Evolutionary conservation across 2,329 filamentous ascomycete genomes (phyloP).

Genomic region (Fusarium sambucinum): DNA sequence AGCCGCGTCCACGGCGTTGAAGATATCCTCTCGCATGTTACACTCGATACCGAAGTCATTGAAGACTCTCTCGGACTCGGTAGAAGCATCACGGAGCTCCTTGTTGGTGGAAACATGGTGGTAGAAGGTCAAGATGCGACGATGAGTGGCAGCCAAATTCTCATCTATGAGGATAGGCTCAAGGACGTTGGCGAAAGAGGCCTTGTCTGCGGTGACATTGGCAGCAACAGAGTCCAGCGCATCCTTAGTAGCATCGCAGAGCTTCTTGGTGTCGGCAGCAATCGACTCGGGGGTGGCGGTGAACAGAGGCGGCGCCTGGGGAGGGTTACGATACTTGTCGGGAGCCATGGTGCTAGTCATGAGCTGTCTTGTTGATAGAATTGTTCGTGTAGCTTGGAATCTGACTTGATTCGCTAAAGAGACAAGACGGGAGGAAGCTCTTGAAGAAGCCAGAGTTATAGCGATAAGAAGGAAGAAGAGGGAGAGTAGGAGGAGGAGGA

Average conservation of each 20-base stretch:
- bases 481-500: slow-evolving; percentile 58
- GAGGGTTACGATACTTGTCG: slow-evolving; percentile 76
- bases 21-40: slow-evolving; percentile 85
- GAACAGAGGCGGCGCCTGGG: slow-evolving; percentile 82
- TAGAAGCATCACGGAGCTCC: slow-evolving; percentile 78
- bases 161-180: slow-evolving; percentile 80
- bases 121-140: slow-evolving; percentile 81
- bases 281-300: slow-evolving; percentile 78
- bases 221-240: slow-evolving; percentile 76
- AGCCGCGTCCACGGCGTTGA: slow-evolving; percentile 71
- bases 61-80: slow-evolving; percentile 79
- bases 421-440: slow-evolving; percentile 69
- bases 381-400: slow-evolving; percentile 51
- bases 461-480: slow-evolving; percentile 68
- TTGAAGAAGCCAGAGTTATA: slow-evolving; percentile 76
- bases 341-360: slow-evolving; percentile 73
- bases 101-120: slow-evolving; percentile 79
- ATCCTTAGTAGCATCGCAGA: slow-evolving; percentile 72
- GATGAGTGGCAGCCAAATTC: slow-evolving; percentile 70
- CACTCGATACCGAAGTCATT: slow-evolving; percentile 83
- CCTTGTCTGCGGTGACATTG: slow-evolving; percentile 65
- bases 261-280: slow-evolving; percentile 72
- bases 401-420: slow-evolving; percentile 69
- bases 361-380: slow-evolving; percentile 51
- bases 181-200: slow-evolving; percentile 67